Base-by-base conservation (phyloP, 345 rosid species). In the Sisymbrium altissimum region DNA sequence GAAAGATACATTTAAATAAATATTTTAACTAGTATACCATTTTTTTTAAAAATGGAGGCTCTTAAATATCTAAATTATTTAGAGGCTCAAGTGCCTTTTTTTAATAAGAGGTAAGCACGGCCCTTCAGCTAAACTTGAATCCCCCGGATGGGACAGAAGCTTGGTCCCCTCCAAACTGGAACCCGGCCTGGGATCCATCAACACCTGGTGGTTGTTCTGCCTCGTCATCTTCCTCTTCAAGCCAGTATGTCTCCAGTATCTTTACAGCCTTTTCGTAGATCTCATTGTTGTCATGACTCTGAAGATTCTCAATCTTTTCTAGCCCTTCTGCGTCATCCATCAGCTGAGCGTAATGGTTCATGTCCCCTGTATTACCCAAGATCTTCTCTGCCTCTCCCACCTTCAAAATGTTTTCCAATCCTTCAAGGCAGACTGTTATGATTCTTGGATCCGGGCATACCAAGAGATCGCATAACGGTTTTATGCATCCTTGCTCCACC, bases 211-310 rank as follows among this genome's bases (percentile, higher is more conserved):
- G 87, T 68, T 85, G 88, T 68, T 82, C n/a, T n/a, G n/a, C 73
- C 81, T 88, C 94, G 6, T 88, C 96, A 11, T 87, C 97, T 8
- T 85, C 97, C 70, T 91, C 96, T 82, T 89, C 96, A 79, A 82
- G 57, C 98, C 96, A 89, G 73, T 88, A 92, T 14, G 92, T 82
- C 81, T 89, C 97, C 0, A 92, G 92, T 72, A 89, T 86, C 81
- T 86, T 88, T 45, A 92, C 92, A 45, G 96, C 87, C 85, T 92
- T 89, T 82, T 89, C 96, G 66, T 89, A 89, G 43, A 92, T 89
- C 79, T 89, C 97, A 11, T 77, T 83, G 83, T 89, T 92, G 80
- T 88, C 96, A 30, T 89, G 96, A 70, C 86, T 84, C 81, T 92
- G 94, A 43, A 92, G 86, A 72, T 86, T 84, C 72, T 92, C 96